These are phyloP conservation scores for Plasmodium knowlesi DNA, from an alignment of 169 alveolate genomes.

Conservation along the genomic window DNA sequence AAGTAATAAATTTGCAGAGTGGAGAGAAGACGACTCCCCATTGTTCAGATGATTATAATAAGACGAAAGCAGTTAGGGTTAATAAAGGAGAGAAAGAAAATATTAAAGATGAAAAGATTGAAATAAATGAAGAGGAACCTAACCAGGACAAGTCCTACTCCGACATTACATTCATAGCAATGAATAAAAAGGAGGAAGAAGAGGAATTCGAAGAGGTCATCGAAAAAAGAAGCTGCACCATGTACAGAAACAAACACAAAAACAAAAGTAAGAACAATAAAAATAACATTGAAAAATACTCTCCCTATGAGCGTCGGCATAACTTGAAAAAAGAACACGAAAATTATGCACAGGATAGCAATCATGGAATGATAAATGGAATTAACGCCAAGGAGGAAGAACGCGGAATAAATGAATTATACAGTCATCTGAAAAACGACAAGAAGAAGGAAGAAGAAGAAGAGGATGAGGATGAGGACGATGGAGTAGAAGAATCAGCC, in stretches of 20 bases:
- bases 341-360: not conserved
- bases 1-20: not conserved
- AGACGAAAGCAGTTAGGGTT: not conserved
- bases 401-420: not conserved
- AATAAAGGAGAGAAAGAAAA: not conserved
- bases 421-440: not conserved
- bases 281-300: not conserved
- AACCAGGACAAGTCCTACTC: not conserved
- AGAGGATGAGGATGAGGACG: no score
- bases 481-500: not conserved
- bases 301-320: not conserved
- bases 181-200: not conserved
- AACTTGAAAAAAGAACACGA: slow-evolving; percentile 1
- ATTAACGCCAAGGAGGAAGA: not conserved
- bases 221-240: not conserved
- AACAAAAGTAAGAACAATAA: not conserved
- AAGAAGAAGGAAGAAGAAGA: not conserved
- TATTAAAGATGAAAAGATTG: not conserved
- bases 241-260: slow-evolving; percentile 10
- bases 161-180: not conserved
- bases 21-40: not conserved
- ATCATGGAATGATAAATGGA: not conserved
- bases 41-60: not conserved
- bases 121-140: not conserved
- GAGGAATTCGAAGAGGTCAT: slow-evolving; percentile 19